Conservation (phyloP, 202 grass and related monocot genomes). For the Schoenoplectus tabernaemontani region DNA sequence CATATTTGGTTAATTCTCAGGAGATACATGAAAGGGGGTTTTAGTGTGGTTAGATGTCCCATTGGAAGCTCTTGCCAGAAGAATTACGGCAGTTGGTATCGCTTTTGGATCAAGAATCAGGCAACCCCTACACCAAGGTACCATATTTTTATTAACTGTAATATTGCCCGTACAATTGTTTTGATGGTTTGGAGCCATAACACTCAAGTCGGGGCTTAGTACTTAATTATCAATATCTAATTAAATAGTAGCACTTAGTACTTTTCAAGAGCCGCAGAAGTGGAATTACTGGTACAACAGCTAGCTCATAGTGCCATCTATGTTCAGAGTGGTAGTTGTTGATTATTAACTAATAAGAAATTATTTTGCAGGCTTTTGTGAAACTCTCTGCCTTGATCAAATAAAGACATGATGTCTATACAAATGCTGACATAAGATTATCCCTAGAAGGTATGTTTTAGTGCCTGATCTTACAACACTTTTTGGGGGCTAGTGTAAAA, state of each 20-base stretch:
- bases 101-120: constrained; percentile 82
- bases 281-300: constrained; percentile 1
- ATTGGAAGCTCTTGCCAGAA: constrained; percentile 76
- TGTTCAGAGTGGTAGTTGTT: neutral
- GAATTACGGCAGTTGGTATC: constrained; percentile 91
- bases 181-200: neutral
- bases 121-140: constrained; percentile 92
- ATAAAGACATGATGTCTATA: constrained; percentile 77
- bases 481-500: too few species aligned
- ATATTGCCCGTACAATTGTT: too few species aligned
- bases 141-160: neutral
- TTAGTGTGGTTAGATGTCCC: constrained; percentile 96
- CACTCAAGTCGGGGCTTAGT: neutral
- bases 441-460: constrained; percentile 70
- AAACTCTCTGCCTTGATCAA: constrained; percentile 71
- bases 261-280: neutral
- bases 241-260: neutral
- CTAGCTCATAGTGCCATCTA: neutral
- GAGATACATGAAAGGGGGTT: constrained; percentile 91
- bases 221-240: neutral
- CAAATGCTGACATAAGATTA: constrained; percentile 85
- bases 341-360: neutral
- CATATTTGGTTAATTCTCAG: constrained; percentile 37
- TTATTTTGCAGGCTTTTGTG: constrained; percentile 59
- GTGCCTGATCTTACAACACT: neutral